Conservation (phyloP, 805 yeast species). For the Kazachstania psychrophila region DNA sequence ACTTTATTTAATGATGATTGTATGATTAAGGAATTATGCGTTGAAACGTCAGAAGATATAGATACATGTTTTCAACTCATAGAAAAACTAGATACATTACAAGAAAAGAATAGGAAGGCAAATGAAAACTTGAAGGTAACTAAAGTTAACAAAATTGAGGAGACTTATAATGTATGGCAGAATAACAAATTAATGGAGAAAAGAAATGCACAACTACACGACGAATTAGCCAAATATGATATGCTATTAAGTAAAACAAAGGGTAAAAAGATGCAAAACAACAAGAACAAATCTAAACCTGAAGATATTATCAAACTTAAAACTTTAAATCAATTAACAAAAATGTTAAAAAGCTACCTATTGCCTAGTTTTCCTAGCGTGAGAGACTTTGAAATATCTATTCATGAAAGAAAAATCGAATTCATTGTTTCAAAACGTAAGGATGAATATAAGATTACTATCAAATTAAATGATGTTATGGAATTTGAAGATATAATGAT, state of each 20-base stretch:
- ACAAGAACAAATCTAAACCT: background rate
- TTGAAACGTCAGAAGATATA: slow-evolving; percentile 16
- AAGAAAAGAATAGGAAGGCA: slow-evolving; percentile 7
- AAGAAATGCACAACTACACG: slow-evolving; percentile 4
- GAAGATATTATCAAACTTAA: background rate
- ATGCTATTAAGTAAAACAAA: background rate
- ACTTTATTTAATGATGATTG: slow-evolving; percentile 14
- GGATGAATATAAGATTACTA: background rate
- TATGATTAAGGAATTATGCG: slow-evolving; percentile 15
- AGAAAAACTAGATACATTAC: slow-evolving; percentile 13
- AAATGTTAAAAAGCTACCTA: background rate
- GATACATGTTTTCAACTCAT: slow-evolving; percentile 21
- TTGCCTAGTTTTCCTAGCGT: background rate
- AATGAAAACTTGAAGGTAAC: slow-evolving; percentile 6
- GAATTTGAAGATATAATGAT: slow-evolving; percentile 1
- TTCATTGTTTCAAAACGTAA: background rate
- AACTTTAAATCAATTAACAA: background rate
- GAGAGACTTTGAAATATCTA: slow-evolving; percentile 1
- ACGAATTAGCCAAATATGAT: slow-evolving; percentile 6
- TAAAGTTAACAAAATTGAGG: slow-evolving; percentile 1
- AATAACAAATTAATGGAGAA: slow-evolving; percentile 3
- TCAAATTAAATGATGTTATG: slow-evolving; percentile 1
- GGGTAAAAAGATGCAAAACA: too few species aligned
- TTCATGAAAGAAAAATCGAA: slow-evolving; percentile 1
- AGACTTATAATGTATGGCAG: slow-evolving; percentile 10